Evolutionary conservation across 1,284 basidiomycete species (phyloP).

Genomic region (Coniophora puteana): DNA sequence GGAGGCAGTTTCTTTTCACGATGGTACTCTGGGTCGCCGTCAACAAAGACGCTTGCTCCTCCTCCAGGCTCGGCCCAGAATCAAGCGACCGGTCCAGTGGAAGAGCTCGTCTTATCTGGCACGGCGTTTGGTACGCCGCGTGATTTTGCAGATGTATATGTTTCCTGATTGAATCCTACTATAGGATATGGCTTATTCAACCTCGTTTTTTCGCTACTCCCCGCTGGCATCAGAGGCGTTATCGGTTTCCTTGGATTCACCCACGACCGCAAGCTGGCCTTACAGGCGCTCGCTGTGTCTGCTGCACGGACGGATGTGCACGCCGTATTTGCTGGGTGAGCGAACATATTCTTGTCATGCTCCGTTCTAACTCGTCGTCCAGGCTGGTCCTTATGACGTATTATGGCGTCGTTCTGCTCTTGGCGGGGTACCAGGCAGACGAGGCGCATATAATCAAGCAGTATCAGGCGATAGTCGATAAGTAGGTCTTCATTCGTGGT

Average conservation of each 20-base stretch:
- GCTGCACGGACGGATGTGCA: conserved; percentile 67
- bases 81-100: conserved; percentile 50
- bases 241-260: conserved; percentile 75
- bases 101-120: conserved; percentile 69
- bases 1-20: conserved; percentile 38
- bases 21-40: conserved; percentile 22
- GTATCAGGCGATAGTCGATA: conserved; percentile 59
- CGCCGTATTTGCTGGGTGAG: conserved; percentile 70
- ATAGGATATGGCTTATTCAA: conserved; percentile 70
- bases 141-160: conserved; percentile 1
- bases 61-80: conserved; percentile 14
- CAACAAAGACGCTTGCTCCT: conserved; percentile 15
- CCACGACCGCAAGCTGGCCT: conserved; percentile 61
- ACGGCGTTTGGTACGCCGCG: conserved; percentile 61
- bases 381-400: conserved; percentile 81
- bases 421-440: conserved; percentile 72
- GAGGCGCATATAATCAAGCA: conserved; percentile 59
- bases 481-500: conserved; percentile 31
- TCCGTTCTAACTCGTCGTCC: conserved; percentile 1
- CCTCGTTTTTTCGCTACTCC: conserved; percentile 71
- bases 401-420: conserved; percentile 63
- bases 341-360: conserved; percentile 13
- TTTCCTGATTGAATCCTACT: conserved; percentile 3
- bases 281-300: conserved; percentile 64
- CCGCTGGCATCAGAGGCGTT: conserved; percentile 61